phyloP scores from a whole-genome alignment of 192 early-diverging fungal species.

The Mortierella alpina region DNA sequence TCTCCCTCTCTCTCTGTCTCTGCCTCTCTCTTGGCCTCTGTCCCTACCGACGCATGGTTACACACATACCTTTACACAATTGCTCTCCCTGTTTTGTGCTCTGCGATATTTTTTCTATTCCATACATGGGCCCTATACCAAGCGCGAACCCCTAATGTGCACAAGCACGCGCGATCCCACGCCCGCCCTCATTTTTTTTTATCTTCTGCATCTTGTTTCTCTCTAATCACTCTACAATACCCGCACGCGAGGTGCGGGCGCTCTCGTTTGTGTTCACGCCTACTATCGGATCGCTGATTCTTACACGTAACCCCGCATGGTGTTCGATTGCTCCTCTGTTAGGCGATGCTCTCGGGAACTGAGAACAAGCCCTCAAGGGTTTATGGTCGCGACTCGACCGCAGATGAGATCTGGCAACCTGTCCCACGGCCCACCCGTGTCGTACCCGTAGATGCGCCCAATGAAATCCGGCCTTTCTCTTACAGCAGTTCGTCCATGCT shows the following conservation, averaged over 20 bases:
- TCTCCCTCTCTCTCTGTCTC: conserved; percentile 7
- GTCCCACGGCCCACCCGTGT: conserved; percentile 12
- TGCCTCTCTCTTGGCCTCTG: background rate
- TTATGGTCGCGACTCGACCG: conserved; percentile 43
- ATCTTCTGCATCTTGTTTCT: conserved; percentile 6
- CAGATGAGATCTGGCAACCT: conserved; percentile 31
- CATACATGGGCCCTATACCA: too few species aligned
- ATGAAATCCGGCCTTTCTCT: conserved; percentile 20
- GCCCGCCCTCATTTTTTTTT: background rate
- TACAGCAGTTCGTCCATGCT: conserved; percentile 13
- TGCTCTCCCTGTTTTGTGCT: background rate
- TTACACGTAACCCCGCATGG: background rate
- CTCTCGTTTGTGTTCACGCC: background rate
- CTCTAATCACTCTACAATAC: background rate
- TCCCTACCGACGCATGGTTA: background rate
- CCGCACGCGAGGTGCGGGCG: too few species aligned
- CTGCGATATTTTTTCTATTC: too few species aligned
- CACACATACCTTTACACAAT: conserved; percentile 8
- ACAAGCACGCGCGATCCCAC: too few species aligned
- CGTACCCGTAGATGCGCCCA: conserved; percentile 34
- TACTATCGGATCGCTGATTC: background rate
- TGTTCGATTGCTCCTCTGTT: conserved; percentile 1
- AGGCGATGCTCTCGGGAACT: conserved; percentile 37
- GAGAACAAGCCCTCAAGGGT: conserved; percentile 22
- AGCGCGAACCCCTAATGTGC: too few species aligned